These are phyloP conservation scores for Nevesoporus exiguus DNA, from an alignment of 768 basidiomycete genomes.

Conservation along the genomic window DNA sequence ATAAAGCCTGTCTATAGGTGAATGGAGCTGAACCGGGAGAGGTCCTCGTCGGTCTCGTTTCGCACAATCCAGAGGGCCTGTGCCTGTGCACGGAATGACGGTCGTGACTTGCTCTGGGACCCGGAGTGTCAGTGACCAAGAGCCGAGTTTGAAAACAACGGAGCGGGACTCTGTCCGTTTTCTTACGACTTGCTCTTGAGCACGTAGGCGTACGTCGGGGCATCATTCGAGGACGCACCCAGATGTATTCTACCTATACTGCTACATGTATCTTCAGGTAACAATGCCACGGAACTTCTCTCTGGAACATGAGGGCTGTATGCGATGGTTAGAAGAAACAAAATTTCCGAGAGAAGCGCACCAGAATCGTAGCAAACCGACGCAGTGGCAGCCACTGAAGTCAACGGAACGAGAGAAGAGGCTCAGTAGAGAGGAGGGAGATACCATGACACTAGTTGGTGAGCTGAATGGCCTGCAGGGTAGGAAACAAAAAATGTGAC, in stretches of 20 bases:
- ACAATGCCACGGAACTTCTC: conserved; percentile 3
- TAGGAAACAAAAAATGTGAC: conserved; percentile 6
- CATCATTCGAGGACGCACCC: conserved; percentile 11
- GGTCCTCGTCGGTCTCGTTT: no score
- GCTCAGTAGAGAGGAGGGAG: background rate
- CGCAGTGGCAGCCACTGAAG: conserved; percentile 13
- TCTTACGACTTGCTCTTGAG: no score
- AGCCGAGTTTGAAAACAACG: no score
- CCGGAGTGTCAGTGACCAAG: no score
- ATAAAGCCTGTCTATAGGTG: no score
- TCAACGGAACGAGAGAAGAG: background rate
- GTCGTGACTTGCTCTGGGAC: no score
- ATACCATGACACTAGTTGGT: conserved; percentile 16
- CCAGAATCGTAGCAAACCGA: conserved; percentile 17
- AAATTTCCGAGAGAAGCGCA: background rate
- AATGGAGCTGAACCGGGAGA: no score
- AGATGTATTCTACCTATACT: conserved; percentile 17
- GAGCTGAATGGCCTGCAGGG: conserved; percentile 12
- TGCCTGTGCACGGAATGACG: no score
- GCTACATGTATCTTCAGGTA: background rate
- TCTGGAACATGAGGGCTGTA: conserved; percentile 19
- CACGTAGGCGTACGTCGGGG: background rate
- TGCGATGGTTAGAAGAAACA: background rate
- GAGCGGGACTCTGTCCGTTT: no score
- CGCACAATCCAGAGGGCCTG: no score